A percentile compares a stretch with the other conserved stretches of the same genome.
Evolutionary conservation across 176 grass and related monocot genomes (phyloP).

Genomic region (Phragmites australis): DNA sequence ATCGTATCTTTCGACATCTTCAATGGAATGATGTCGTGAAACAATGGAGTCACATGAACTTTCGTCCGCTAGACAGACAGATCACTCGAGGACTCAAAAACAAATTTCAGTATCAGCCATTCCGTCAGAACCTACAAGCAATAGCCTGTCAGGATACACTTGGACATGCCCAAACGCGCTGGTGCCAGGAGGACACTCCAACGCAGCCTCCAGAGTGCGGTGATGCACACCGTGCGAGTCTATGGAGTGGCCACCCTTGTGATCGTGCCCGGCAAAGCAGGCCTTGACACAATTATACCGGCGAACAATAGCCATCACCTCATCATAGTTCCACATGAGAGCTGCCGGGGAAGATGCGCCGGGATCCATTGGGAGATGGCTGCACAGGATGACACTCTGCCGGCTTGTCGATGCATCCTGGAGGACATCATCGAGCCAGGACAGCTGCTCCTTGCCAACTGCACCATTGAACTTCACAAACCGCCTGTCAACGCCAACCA

Average conservation of each 20-base stretch:
- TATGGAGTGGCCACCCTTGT: slow-evolving; percentile 66
- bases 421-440: slow-evolving; percentile 73
- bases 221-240: slow-evolving; percentile 80
- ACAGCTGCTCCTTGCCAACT: slow-evolving; percentile 71
- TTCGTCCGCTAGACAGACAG: neutral
- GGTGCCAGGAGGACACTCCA: slow-evolving; percentile 83
- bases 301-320: slow-evolving; percentile 76
- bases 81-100: slow-evolving; percentile 46
- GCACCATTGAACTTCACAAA: slow-evolving; percentile 93
- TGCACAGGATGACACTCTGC: slow-evolving; percentile 76
- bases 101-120: slow-evolving; percentile 74
- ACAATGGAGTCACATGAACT: neutral
- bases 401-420: slow-evolving; percentile 27
- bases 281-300: slow-evolving; percentile 74
- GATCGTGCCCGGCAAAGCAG: slow-evolving; percentile 88
- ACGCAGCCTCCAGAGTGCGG: slow-evolving; percentile 72
- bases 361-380: slow-evolving; percentile 85
- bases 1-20: neutral
- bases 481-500: slow-evolving; percentile 56
- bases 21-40: neutral
- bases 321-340: slow-evolving; percentile 92
- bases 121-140: slow-evolving; percentile 72
- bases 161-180: slow-evolving; percentile 66
- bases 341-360: slow-evolving; percentile 49
- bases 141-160: slow-evolving; percentile 68